Conservation (phyloP, 2,329 filamentous ascomycete genomes). For the Aspergillus carbonarius region DNA sequence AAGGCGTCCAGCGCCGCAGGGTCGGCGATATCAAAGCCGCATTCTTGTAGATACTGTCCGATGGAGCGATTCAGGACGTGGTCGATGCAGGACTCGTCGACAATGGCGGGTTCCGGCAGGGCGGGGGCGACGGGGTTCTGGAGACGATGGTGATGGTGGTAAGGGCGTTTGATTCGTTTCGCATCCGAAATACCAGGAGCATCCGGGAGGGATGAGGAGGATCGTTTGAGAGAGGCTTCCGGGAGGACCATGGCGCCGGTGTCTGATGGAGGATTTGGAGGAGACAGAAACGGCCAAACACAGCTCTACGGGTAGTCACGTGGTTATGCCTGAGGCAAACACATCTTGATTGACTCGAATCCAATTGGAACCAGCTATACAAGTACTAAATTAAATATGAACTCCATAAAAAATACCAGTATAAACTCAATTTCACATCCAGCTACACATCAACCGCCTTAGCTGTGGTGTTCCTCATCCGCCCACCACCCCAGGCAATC, state of each 20-base stretch:
- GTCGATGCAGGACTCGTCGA: slow-evolving; percentile 55
- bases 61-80: slow-evolving; percentile 57
- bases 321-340: slow-evolving; percentile 21
- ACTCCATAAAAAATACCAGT: too few relatives aligned
- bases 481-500: slow-evolving; percentile 21
- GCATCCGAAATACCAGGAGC: slow-evolving; percentile 17
- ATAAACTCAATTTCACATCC: not conserved
- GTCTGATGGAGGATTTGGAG: slow-evolving; percentile 8
- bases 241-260: slow-evolving; percentile 32
- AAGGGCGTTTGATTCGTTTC: slow-evolving; percentile 40
- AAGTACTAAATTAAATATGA: not conserved
- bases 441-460: not conserved
- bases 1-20: slow-evolving; percentile 59
- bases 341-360: too few relatives aligned
- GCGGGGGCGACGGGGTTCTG: slow-evolving; percentile 32
- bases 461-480: not conserved
- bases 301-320: slow-evolving; percentile 23
- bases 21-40: slow-evolving; percentile 57
- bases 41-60: slow-evolving; percentile 50
- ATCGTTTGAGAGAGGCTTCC: slow-evolving; percentile 34
- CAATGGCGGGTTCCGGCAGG: slow-evolving; percentile 41
- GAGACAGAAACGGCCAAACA: slow-evolving; percentile 16
- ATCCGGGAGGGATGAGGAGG: slow-evolving; percentile 25
- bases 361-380: too few relatives aligned
- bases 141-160: slow-evolving; percentile 46